Evolutionary conservation across 352 stramenopile genomes (phyloP).

Genomic region (Pythium coloratum): DNA sequence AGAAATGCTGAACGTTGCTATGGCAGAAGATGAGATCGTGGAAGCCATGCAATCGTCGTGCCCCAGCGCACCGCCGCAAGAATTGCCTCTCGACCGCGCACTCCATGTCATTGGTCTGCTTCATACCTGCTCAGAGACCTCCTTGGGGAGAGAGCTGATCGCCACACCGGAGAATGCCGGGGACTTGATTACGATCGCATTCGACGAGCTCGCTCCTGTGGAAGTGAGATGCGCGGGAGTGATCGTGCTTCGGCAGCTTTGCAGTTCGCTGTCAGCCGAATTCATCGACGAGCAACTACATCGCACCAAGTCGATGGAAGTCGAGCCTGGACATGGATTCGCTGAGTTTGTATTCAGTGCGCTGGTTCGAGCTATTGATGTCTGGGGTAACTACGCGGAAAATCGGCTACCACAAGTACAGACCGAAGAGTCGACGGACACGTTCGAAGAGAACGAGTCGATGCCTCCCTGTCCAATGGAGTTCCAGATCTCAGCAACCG

Average conservation of each 20-base stretch:
- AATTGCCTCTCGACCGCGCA: constrained; percentile 47
- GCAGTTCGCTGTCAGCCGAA: constrained; percentile 32
- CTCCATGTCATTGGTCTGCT: constrained; percentile 67
- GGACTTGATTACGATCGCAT: constrained; percentile 59
- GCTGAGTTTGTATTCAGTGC: constrained; percentile 39
- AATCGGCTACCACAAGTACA: background rate
- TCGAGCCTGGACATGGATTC: constrained; percentile 23
- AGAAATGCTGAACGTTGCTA: constrained; percentile 43
- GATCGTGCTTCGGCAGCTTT: constrained; percentile 47
- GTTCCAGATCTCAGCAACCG: constrained; percentile 48
- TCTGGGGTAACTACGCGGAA: constrained; percentile 42
- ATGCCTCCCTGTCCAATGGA: constrained; percentile 25
- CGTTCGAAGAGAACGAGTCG: background rate
- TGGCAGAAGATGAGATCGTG: constrained; percentile 55
- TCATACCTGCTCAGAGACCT: constrained; percentile 55
- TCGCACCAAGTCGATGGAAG: constrained; percentile 25
- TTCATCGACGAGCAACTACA: constrained; percentile 41
- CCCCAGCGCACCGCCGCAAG: constrained; percentile 30
- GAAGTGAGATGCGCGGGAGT: constrained; percentile 53
- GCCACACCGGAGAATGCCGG: constrained; percentile 57
- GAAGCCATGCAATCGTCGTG: constrained; percentile 50
- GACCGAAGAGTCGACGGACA: constrained; percentile 14
- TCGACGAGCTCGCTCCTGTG: constrained; percentile 43
- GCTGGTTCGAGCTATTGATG: constrained; percentile 37
- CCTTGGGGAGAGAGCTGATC: constrained; percentile 54